Percentiles rank a stretch among this genome's conserved stretches.
These are phyloP conservation scores for Wakefieldia striispora DNA, from an alignment of 768 basidiomycete species.

Conservation along the genomic window DNA sequence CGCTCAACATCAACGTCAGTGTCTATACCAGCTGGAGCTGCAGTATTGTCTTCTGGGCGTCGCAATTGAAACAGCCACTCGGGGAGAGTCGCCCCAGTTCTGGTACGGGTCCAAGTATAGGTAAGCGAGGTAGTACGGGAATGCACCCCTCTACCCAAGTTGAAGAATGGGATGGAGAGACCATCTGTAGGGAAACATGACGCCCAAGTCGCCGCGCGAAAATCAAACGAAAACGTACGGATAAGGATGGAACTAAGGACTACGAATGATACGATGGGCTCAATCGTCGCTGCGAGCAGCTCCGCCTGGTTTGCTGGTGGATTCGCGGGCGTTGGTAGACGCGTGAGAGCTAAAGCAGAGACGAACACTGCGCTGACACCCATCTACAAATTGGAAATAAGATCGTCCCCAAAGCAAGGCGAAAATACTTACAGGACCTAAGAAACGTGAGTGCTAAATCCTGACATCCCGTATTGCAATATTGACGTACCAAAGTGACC, in stretches of 20 bases:
- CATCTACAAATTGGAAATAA: slow-evolving; percentile 50
- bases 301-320: slow-evolving; percentile 73
- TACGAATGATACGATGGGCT: slow-evolving; percentile 85
- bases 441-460: slow-evolving; percentile 1
- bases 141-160: slow-evolving; percentile 44
- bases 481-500: slow-evolving; percentile 78
- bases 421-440: slow-evolving; percentile 50
- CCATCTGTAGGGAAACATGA: slow-evolving; percentile 45
- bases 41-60: slow-evolving; percentile 14
- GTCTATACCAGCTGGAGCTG: background rate
- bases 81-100: slow-evolving; percentile 29
- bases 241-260: slow-evolving; percentile 84
- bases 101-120: slow-evolving; percentile 39
- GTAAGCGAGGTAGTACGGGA: slow-evolving; percentile 48
- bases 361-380: slow-evolving; percentile 93
- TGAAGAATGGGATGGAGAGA: slow-evolving; percentile 69
- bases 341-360: slow-evolving; percentile 64
- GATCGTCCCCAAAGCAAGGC: background rate
- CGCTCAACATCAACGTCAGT: slow-evolving; percentile 19
- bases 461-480: background rate
- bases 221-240: slow-evolving; percentile 45
- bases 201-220: background rate
- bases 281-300: slow-evolving; percentile 64
- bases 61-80: slow-evolving; percentile 47
- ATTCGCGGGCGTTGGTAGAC: slow-evolving; percentile 52